phyloP scores from a whole-genome alignment of 176 grass and related monocot species.

The Zizania latifolia region DNA sequence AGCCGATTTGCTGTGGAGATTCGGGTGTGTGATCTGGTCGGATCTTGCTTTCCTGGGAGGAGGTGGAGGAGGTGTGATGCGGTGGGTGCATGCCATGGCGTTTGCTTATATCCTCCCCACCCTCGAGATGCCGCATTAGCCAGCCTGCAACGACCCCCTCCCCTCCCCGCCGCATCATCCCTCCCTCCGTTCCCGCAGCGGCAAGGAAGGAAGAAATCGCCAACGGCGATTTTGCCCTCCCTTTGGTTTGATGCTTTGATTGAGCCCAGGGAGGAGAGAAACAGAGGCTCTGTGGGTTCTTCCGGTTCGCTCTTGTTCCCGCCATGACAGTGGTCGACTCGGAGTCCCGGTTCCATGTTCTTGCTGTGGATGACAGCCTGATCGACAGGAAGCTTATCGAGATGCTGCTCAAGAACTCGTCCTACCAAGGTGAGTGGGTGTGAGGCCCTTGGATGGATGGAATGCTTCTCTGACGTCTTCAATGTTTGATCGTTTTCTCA shows the following conservation, averaged over 20 bases:
- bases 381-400: conserved; percentile 98
- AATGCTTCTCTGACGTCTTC: neutral
- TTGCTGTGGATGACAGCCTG: conserved; percentile 93
- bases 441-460: neutral
- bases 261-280: neutral
- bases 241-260: neutral
- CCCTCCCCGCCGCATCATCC: neutral
- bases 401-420: conserved; percentile 81
- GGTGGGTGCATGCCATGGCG: conserved; percentile 17
- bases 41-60: conserved; percentile 58
- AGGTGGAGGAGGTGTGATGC: conserved; percentile 9
- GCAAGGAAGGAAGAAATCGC: neutral
- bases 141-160: neutral
- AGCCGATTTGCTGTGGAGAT: conserved; percentile 65
- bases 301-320: neutral
- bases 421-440: conserved; percentile 64
- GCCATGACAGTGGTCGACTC: conserved; percentile 51
- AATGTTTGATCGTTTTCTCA: neutral
- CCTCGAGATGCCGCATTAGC: conserved; percentile 38
- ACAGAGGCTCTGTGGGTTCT: neutral
- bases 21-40: conserved; percentile 69
- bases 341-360: conserved; percentile 68
- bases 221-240: neutral
- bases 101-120: conserved; percentile 4
- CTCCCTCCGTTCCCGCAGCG: neutral